Base-by-base conservation (phyloP, 2,329 filamentous ascomycete genomes). In the Celoporthe dispersa region DNA sequence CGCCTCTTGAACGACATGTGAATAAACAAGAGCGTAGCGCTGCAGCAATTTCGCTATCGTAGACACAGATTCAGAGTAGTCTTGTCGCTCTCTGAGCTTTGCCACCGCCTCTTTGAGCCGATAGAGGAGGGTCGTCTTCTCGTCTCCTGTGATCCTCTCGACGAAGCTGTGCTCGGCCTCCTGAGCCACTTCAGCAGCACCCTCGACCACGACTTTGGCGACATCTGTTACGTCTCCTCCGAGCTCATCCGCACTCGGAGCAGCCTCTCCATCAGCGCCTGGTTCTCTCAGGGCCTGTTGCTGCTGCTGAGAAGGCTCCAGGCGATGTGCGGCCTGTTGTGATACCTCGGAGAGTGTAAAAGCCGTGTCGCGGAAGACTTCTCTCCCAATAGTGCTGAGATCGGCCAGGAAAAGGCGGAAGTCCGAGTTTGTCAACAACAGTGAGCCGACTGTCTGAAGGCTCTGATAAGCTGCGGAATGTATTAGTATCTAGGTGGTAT, bases 371-470 rank as follows among this genome's bases (percentile, higher is more conserved):
- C 90, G 90, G 78, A 98, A 94, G 0, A 98, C 91, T 77, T 97
- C 92, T 57, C 92, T 90, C 16, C 91, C 92, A 62, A 98, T 87
- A 0, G 90, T 90, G 61, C 90, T 90, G 55, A 97, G 81, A 76
- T 98, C 95, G 14, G 91, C 88, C 60, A 98, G 83, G 75, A 98
- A 94, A 8, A 94, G 85, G 53, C 94, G 90, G 79, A 98, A 98
- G 76, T 98, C 94, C 0, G 92, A 90, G 78, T 98, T 98, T 19
- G 93, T 94, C 59, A 98, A 83, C 0, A 98, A 86, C n/a, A 98
- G 84, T 3, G 91, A 92, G 39, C 92, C 91, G 0, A 98, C 89
- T 0, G 94, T 97, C 70, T 90, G 91, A 63, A 97, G 81, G 78
- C 94, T 97, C 76, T 92, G 86, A 76, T 94, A 94, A 22, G 92